phyloP scores from a whole-genome alignment of 169 alveolate genomes.

The Plasmodium vinckei region DNA sequence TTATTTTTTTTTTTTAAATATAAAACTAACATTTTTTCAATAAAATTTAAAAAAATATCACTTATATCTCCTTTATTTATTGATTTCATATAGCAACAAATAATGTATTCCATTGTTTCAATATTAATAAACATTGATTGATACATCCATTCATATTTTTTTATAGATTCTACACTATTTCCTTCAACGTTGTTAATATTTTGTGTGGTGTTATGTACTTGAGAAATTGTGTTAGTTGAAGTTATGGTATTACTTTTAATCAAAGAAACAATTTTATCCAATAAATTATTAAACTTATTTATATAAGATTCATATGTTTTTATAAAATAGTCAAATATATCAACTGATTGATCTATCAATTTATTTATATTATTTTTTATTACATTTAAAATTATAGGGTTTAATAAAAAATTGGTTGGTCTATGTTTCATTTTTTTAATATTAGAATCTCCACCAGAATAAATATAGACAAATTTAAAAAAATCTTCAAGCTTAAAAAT shows the following conservation, averaged over 20 bases:
- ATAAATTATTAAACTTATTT: not conserved
- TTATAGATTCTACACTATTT: not conserved
- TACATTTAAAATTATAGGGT: conserved; percentile 7
- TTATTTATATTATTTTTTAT: conserved; percentile 15
- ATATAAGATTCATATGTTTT: conserved; percentile 20
- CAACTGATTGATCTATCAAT: conserved; percentile 17
- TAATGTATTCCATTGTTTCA: conserved; percentile 61
- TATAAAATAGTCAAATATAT: not conserved
- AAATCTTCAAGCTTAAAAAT: conserved; percentile 3
- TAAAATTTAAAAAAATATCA: conserved; percentile 2
- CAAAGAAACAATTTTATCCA: not conserved
- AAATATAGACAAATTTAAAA: conserved; percentile 11
- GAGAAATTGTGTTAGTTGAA: too few species aligned
- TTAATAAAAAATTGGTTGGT: conserved; percentile 14
- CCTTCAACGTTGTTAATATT: too few species aligned
- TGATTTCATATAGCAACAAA: conserved; percentile 22
- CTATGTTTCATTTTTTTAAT: not conserved
- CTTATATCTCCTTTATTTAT: conserved; percentile 35
- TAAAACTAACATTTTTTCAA: conserved; percentile 10
- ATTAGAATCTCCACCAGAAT: not conserved
- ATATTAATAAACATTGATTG: conserved; percentile 8
- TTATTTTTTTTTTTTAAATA: conserved; percentile 19
- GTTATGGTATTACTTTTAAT: conserved; percentile 1
- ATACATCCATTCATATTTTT: not conserved
- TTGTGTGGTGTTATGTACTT: too few species aligned